A percentile compares a stretch with the other conserved stretches of the same genome.
Conservation (phyloP, 371 early-diverging fungal species). For the Apophysomyces variabilis region DNA sequence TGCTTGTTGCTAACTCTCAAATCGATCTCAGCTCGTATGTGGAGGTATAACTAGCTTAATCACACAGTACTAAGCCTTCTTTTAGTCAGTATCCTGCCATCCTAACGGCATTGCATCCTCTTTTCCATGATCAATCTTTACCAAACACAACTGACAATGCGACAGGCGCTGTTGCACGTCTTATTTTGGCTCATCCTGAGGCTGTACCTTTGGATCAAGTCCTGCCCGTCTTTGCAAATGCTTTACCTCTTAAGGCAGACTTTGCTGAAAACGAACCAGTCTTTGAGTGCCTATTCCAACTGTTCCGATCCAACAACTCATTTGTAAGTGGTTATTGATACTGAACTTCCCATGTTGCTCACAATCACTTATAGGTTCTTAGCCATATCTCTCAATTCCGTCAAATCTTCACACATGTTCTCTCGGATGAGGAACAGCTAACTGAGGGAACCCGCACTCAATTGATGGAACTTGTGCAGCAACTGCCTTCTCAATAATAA, state of each 20-base stretch:
- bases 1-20: constrained; percentile 70
- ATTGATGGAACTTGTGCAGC: constrained; percentile 62
- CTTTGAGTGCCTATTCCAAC: constrained; percentile 67
- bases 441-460: constrained; percentile 56
- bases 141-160: constrained; percentile 87
- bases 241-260: constrained; percentile 81
- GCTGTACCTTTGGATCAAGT: constrained; percentile 77
- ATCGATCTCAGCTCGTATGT: constrained; percentile 68
- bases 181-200: constrained; percentile 72
- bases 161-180: constrained; percentile 84
- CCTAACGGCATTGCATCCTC: constrained; percentile 73
- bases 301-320: constrained; percentile 65
- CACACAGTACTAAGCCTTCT: background rate
- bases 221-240: constrained; percentile 68
- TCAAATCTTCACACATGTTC: constrained; percentile 51
- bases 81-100: constrained; percentile 70
- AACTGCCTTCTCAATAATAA: constrained; percentile 48
- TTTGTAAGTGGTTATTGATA: constrained; percentile 39
- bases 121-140: constrained; percentile 67
- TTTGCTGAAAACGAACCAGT: constrained; percentile 84
- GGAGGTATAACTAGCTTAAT: background rate
- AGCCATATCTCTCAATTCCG: constrained; percentile 43
- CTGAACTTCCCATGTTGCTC: background rate
- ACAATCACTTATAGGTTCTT: constrained; percentile 28
- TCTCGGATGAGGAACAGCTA: constrained; percentile 61